Evolutionary conservation across 768 basidiomycete species (phyloP).

Genomic region (Amanita brunnescens): DNA sequence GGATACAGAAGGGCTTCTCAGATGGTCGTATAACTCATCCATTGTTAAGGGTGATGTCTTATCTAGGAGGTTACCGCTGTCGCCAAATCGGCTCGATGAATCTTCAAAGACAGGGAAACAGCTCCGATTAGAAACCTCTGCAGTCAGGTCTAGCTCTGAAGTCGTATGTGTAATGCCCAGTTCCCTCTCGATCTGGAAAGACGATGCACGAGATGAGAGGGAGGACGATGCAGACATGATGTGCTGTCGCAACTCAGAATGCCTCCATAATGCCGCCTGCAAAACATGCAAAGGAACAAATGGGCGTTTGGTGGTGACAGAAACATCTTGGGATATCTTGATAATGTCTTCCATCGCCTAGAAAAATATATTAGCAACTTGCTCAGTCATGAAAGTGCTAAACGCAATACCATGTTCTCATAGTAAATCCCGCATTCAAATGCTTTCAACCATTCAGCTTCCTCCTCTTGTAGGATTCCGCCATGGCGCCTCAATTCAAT

Average conservation of each 20-base stretch:
- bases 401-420: slow-evolving; percentile 62
- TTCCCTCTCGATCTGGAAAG: slow-evolving; percentile 48
- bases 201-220: slow-evolving; percentile 22
- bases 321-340: slow-evolving; percentile 63
- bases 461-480: slow-evolving; percentile 52
- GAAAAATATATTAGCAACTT: slow-evolving; percentile 2
- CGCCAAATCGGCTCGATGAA: slow-evolving; percentile 69
- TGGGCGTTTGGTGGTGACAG: slow-evolving; percentile 56
- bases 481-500: slow-evolving; percentile 62
- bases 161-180: slow-evolving; percentile 54
- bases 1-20: slow-evolving; percentile 20
- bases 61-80: slow-evolving; percentile 43
- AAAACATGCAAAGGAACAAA: slow-evolving; percentile 62
- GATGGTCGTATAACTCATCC: slow-evolving; percentile 58
- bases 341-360: slow-evolving; percentile 81
- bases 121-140: slow-evolving; percentile 20
- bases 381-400: slow-evolving; percentile 5
- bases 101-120: slow-evolving; percentile 65
- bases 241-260: slow-evolving; percentile 55
- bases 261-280: slow-evolving; percentile 75
- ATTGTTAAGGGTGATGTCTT: slow-evolving; percentile 38
- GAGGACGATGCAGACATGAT: slow-evolving; percentile 40
- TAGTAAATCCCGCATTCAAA: slow-evolving; percentile 81
- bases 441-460: slow-evolving; percentile 57
- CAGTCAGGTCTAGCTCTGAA: slow-evolving; percentile 35